These are phyloP conservation scores for Ustilago lituana DNA, from an alignment of 1,284 basidiomycete genomes.

Conservation along the genomic window DNA sequence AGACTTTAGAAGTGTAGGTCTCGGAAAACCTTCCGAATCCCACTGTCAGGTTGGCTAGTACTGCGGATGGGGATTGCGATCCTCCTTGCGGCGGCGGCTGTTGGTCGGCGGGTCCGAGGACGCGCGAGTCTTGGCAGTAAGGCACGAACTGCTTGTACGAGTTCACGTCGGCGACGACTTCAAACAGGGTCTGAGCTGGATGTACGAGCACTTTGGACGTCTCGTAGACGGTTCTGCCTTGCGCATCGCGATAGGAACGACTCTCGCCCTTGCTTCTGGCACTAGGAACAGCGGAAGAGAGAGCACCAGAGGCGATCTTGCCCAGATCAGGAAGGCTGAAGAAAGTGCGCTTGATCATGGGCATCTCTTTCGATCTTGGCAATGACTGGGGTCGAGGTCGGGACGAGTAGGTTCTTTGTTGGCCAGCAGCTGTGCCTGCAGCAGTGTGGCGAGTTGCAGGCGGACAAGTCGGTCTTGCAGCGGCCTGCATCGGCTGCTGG, in stretches of 20 bases:
- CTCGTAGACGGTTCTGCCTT: constrained; percentile 36
- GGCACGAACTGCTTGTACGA: constrained; percentile 89
- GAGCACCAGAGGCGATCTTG: constrained; percentile 30
- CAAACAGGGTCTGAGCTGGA: constrained; percentile 76
- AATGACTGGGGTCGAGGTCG: neutral
- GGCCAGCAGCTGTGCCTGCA: constrained; percentile 10
- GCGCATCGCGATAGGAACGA: constrained; percentile 29
- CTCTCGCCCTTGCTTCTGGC: neutral
- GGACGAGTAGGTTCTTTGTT: constrained; percentile 10
- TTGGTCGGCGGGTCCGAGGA: constrained; percentile 69
- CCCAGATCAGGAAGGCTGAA: constrained; percentile 45
- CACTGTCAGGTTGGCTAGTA: constrained; percentile 82
- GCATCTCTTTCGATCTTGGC: neutral
- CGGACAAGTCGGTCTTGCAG: constrained; percentile 8
- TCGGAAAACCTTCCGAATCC: constrained; percentile 89
- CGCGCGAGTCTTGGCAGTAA: constrained; percentile 82
- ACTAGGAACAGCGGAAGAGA: constrained; percentile 11
- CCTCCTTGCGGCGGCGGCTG: neutral
- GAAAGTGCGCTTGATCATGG: constrained; percentile 11
- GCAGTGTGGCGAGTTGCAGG: constrained; percentile 10
- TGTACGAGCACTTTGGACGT: constrained; percentile 26
- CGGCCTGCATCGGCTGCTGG: constrained; percentile 18
- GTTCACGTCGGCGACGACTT: constrained; percentile 84
- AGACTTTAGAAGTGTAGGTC: constrained; percentile 85
- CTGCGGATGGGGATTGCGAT: neutral